Percentiles rank a stretch among this genome's conserved stretches.
These are phyloP conservation scores for Entomortierella beljakovae DNA, from an alignment of 192 early-diverging fungal genomes.

Conservation along the genomic window DNA sequence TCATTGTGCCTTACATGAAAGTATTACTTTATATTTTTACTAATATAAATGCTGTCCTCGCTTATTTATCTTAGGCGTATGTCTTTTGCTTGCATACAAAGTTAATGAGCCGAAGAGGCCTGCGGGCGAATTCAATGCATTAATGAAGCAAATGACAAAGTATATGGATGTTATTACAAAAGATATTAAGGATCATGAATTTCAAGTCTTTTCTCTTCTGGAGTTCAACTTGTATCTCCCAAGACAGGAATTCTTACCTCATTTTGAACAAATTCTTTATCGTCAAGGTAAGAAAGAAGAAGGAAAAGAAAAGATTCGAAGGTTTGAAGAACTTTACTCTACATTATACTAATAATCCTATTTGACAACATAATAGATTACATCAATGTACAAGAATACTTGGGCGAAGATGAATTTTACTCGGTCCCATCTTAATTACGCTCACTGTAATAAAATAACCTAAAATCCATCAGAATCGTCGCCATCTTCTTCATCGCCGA, in stretches of 20 bases:
- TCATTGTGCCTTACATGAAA: neutral
- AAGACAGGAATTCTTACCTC: constrained; percentile 89
- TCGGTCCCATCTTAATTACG: constrained; percentile 15
- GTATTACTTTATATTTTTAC: neutral
- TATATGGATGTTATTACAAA: constrained; percentile 80
- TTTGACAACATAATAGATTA: too few species aligned
- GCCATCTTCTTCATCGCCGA: constrained; percentile 33
- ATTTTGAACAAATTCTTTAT: constrained; percentile 87
- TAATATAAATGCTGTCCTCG: neutral
- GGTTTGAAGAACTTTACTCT: too few species aligned
- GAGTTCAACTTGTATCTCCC: constrained; percentile 94
- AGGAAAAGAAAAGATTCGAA: too few species aligned
- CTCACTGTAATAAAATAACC: neutral
- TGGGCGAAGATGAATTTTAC: constrained; percentile 56
- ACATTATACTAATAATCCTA: too few species aligned
- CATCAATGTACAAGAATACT: constrained; percentile 51
- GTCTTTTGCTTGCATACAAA: constrained; percentile 86
- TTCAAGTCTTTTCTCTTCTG: constrained; percentile 89
- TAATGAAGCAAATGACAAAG: constrained; percentile 73
- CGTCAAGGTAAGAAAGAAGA: constrained; percentile 57
- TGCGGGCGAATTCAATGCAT: constrained; percentile 66
- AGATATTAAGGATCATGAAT: constrained; percentile 90
- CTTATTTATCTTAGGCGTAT: constrained; percentile 67
- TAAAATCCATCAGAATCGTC: constrained; percentile 51
- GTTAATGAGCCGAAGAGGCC: constrained; percentile 88